A percentile compares a stretch with the other conserved stretches of the same genome.
These are phyloP conservation scores for Mortierella sp. DNA, from an alignment of 371 early-diverging fungal species.

Conservation along the genomic window DNA sequence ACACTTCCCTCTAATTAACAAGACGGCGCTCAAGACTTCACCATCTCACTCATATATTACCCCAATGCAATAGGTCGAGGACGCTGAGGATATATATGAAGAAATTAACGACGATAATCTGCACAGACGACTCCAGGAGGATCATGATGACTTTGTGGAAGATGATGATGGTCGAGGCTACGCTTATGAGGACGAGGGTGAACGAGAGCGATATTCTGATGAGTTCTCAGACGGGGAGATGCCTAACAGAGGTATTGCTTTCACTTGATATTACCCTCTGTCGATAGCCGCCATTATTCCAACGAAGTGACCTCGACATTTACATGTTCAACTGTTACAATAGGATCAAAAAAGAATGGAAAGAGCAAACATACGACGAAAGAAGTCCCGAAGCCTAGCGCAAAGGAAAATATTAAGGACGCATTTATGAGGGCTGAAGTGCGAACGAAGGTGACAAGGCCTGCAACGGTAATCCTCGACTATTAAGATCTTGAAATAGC, in stretches of 20 bases:
- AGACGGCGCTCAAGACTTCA: background rate
- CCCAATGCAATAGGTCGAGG: slow-evolving; percentile 27
- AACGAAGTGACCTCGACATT: background rate
- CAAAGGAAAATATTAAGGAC: slow-evolving; percentile 43
- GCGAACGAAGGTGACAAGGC: slow-evolving; percentile 19
- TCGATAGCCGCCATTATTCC: background rate
- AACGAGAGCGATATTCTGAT: slow-evolving; percentile 61
- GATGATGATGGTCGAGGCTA: slow-evolving; percentile 91
- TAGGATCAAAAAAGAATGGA: slow-evolving; percentile 38
- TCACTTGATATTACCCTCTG: background rate
- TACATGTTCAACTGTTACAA: background rate
- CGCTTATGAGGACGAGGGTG: slow-evolving; percentile 72
- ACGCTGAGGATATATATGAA: slow-evolving; percentile 67
- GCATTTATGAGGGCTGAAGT: slow-evolving; percentile 47
- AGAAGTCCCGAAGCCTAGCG: slow-evolving; percentile 38
- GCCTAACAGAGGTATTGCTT: slow-evolving; percentile 19
- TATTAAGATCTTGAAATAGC: background rate
- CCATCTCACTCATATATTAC: background rate
- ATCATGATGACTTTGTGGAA: slow-evolving; percentile 84
- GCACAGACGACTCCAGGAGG: slow-evolving; percentile 57
- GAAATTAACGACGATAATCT: slow-evolving; percentile 70
- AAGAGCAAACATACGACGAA: slow-evolving; percentile 26
- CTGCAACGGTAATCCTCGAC: slow-evolving; percentile 10
- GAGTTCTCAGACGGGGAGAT: slow-evolving; percentile 56
- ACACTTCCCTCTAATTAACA: background rate